Conservation (phyloP, 768 basidiomycete species). For the Xerocomellus intermedius region DNA sequence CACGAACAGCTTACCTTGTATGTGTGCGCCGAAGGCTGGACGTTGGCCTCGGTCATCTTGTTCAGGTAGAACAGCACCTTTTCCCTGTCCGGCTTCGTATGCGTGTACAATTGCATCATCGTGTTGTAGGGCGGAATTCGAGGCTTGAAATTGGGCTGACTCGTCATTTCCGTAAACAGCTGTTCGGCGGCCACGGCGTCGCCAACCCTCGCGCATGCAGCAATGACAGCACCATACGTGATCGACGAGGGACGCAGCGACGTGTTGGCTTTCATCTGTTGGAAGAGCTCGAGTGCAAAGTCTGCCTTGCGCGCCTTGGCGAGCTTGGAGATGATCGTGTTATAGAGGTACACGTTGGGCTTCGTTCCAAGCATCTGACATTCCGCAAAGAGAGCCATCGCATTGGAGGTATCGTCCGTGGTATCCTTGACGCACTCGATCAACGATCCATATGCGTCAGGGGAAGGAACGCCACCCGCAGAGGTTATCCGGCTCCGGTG, state of each 20-base stretch:
- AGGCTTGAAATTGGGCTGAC: conserved; percentile 72
- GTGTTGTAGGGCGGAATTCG: conserved; percentile 96
- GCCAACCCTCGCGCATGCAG: conserved; percentile 91
- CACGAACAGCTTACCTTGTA: conserved; percentile 66
- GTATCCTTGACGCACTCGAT: conserved; percentile 89
- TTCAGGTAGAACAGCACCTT: conserved; percentile 75
- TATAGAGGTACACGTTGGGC: conserved; percentile 89
- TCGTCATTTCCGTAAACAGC: conserved; percentile 83
- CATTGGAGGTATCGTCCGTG: conserved; percentile 91
- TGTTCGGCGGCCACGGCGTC: conserved; percentile 78
- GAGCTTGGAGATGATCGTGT: conserved; percentile 96
- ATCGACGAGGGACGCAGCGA: conserved; percentile 73
- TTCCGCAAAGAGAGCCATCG: conserved; percentile 81
- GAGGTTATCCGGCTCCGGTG: conserved; percentile 78
- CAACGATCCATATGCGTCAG: conserved; percentile 90
- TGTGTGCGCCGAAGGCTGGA: conserved; percentile 84
- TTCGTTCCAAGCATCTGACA: conserved; percentile 62
- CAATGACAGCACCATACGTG: conserved; percentile 93
- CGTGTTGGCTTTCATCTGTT: conserved; percentile 67
- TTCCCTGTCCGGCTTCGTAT: conserved; percentile 83
- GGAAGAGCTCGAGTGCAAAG: conserved; percentile 82
- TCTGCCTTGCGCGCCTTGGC: conserved; percentile 94
- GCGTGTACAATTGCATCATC: conserved; percentile 96
- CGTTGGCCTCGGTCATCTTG: conserved; percentile 54
- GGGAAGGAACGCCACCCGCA: conserved; percentile 72